Percentiles rank a stretch among this genome's conserved stretches.
phyloP scores from a whole-genome alignment of 495 filamentous ascomycete species.

The Hypoxylon intermedium region DNA sequence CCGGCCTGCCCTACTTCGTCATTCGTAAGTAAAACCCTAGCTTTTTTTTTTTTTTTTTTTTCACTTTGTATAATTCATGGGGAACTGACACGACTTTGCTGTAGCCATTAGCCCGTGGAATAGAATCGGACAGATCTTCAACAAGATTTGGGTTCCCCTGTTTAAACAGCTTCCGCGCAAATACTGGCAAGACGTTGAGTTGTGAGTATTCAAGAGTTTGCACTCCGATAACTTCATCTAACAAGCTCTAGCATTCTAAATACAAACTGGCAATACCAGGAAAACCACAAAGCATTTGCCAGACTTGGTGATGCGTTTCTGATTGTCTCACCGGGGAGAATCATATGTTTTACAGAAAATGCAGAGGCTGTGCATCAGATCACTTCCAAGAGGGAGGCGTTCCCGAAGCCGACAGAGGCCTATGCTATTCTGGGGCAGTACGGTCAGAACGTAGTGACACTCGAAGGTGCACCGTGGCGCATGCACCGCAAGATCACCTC shows the following conservation, averaged over 20 bases:
- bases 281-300: constrained; percentile 47
- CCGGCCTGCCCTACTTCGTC: constrained; percentile 53
- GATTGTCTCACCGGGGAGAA: constrained; percentile 56
- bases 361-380: constrained; percentile 67
- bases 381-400: constrained; percentile 65
- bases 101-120: constrained; percentile 53
- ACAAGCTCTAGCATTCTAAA: constrained; percentile 41
- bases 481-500: constrained; percentile 72
- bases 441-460: constrained; percentile 68
- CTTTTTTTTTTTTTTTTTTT: background rate
- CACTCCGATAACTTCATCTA: constrained; percentile 3
- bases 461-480: constrained; percentile 69
- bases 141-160: constrained; percentile 56
- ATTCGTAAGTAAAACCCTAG: constrained; percentile 50
- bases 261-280: constrained; percentile 47
- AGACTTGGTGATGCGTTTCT: constrained; percentile 58
- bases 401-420: constrained; percentile 68
- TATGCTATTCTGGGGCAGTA: constrained; percentile 67
- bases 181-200: constrained; percentile 52
- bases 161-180: constrained; percentile 55
- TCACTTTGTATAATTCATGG: background rate
- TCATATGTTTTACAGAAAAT: constrained; percentile 59
- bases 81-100: constrained; percentile 5
- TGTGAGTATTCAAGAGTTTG: constrained; percentile 48
- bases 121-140: constrained; percentile 58